Percentiles rank a stretch among this genome's conserved stretches.
These are phyloP conservation scores for Fusarium newnesense DNA, from an alignment of 2,329 filamentous ascomycete genomes.

Conservation along the genomic window DNA sequence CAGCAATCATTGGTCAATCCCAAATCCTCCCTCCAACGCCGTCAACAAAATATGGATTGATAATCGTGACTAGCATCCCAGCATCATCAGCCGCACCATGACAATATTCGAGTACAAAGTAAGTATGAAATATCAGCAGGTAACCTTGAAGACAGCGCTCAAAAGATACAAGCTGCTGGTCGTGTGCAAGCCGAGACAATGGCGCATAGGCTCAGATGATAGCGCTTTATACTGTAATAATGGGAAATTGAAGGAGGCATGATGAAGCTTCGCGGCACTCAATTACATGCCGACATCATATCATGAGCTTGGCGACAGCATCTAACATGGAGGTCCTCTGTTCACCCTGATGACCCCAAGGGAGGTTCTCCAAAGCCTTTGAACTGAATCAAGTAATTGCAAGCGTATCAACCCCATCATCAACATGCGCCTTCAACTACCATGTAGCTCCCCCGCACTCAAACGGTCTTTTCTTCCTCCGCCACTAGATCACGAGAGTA, in stretches of 20 bases:
- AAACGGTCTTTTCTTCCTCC: constrained; percentile 24
- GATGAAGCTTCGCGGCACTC: not conserved
- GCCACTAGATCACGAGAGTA: constrained; percentile 8
- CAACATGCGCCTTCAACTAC: not conserved
- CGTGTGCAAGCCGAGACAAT: not conserved
- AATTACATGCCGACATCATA: no score
- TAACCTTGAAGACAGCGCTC: rapidly evolving
- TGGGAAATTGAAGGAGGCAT: not conserved
- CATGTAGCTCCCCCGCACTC: not conserved
- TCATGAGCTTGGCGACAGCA: not conserved
- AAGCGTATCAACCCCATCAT: not conserved
- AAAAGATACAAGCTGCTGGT: rapidly evolving
- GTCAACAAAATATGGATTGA: not conserved
- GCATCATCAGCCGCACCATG: no score
- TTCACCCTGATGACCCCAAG: not conserved
- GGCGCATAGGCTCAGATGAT: rapidly evolving
- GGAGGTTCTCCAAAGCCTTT: not conserved
- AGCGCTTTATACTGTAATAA: not conserved
- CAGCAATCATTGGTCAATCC: not conserved
- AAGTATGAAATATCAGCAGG: not conserved
- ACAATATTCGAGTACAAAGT: not conserved
- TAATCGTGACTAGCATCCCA: not conserved
- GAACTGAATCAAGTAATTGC: not conserved
- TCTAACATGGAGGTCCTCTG: not conserved
- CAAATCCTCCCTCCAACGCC: no score